Evolutionary conservation across 2,329 filamentous ascomycete genomes (phyloP), one percentile per base, ranked within the genome.

Genomic region (Septoria petroselini): DNA sequence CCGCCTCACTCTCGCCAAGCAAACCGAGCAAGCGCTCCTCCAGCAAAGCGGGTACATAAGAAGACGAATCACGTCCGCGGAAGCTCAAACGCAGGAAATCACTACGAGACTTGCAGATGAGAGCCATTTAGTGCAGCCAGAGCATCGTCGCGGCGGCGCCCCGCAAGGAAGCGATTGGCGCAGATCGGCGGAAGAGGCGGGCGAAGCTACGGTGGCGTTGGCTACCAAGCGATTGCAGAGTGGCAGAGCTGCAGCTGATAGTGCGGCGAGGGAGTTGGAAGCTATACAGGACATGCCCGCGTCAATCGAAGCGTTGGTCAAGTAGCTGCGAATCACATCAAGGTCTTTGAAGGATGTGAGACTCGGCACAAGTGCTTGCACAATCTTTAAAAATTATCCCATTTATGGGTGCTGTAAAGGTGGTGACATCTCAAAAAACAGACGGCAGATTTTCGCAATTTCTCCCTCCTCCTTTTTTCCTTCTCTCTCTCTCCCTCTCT

Each of bases 111-210:
- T 67, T 7, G 63, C 63, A n/a, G 64, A 66, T 38, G 66, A 68
- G 44, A 68, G 66, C 25, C 66, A 67, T 53, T 51, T 68, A 11
- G 60, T 68, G 2, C 57, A 61, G 15, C 62, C 63, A 9, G 55
- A 57, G 18, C 37, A 54, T 27, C 42, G 40, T 17, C 43, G 47
- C 7, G 57, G 47, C 7, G 57, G 58, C n/a, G 51, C 60, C 14
- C 51, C 53, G 3, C 52, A 50, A 8, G 63, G 61, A 4, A 47
- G 43, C 38, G 60, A 64, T 15, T 67, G 64, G 64, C 50, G 53
- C 7, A 45, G 53, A 14, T 63, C 64, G 3, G 61, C 55, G 3
- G 54, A 48, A 14, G 53, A 57, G 17, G 57, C 57, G 1, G 50
- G 53, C 8, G 45, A 49, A 21, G 40, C 52, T 9, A 61, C 58